Conservation (phyloP, 371 early-diverging fungal genomes). For the Mortierella sp. region DNA sequence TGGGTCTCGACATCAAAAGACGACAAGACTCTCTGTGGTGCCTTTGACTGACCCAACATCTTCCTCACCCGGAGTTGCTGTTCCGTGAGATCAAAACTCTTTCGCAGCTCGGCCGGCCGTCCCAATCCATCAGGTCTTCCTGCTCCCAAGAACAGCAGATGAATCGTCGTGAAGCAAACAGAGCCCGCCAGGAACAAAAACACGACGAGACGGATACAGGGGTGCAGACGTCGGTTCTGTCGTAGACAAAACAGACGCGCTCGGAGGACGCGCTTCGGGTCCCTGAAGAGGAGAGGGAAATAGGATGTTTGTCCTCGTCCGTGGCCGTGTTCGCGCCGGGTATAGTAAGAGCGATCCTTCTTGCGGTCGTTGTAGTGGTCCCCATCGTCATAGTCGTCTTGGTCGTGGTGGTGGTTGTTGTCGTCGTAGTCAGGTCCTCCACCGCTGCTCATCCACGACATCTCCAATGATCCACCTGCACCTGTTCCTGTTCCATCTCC, state of each 20-base stretch:
- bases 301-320: not conserved
- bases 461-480: not conserved
- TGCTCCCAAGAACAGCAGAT: conserved; percentile 28
- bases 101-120: conserved; percentile 8
- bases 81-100: conserved; percentile 34
- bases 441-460: not conserved
- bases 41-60: conserved; percentile 16
- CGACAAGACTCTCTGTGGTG: conserved; percentile 1
- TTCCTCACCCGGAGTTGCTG: conserved; percentile 24
- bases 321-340: not conserved
- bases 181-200: conserved; percentile 32
- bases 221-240: conserved; percentile 42
- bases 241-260: conserved; percentile 39
- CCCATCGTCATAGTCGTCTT: conserved; percentile 11
- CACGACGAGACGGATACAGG: conserved; percentile 31
- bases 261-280: conserved; percentile 28
- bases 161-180: conserved; percentile 47
- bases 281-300: conserved; percentile 19
- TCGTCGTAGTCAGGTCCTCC: not conserved
- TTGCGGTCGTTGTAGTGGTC: conserved; percentile 17
- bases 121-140: conserved; percentile 1
- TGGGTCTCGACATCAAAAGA: conserved; percentile 50
- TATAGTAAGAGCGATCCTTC: conserved; percentile 15
- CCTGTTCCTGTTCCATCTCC: not conserved
- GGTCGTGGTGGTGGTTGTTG: conserved; percentile 6